phyloP scores from a whole-genome alignment of 2,329 filamentous ascomycete genomes.

The Fusarium longipes region DNA sequence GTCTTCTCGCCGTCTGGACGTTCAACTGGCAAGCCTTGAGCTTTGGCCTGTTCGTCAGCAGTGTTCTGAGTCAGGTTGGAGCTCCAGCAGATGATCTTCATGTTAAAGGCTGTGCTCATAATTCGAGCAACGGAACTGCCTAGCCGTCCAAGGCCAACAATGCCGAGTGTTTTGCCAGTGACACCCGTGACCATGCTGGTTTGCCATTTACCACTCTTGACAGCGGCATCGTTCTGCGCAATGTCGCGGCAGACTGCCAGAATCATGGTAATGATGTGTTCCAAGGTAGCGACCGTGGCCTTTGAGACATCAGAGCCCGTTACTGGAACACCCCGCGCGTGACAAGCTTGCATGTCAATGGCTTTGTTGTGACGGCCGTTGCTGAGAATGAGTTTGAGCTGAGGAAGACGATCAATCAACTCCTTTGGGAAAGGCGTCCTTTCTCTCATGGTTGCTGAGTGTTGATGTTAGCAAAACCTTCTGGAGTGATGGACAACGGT shows the following conservation, averaged over 20 bases:
- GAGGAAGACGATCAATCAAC: not conserved
- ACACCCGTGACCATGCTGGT: constrained; percentile 5
- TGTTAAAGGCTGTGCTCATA: not conserved
- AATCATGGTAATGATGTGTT: constrained; percentile 3
- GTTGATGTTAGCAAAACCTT: not conserved
- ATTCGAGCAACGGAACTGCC: constrained; percentile 6
- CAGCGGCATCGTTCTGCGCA: not conserved
- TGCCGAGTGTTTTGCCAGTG: not conserved
- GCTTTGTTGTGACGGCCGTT: constrained; percentile 6
- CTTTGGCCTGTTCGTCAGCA: constrained; percentile 3
- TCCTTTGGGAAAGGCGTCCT: constrained; percentile 1
- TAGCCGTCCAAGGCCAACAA: constrained; percentile 3
- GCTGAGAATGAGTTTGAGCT: not conserved
- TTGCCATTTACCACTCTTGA: constrained; percentile 1
- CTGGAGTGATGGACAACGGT: too few relatives aligned
- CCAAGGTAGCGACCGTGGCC: constrained; percentile 4
- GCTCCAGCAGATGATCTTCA: constrained; percentile 9
- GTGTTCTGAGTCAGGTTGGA: not conserved
- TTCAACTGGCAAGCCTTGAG: not conserved
- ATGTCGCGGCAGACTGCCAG: constrained; percentile 3
- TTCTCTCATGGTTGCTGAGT: not conserved
- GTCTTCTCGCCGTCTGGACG: not conserved
- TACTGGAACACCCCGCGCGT: not conserved
- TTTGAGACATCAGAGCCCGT: not conserved
- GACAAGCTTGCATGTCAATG: not conserved